Evolutionary conservation across 2,329 filamentous ascomycete species (phyloP), one percentile per base, ranked within the genome.

Genomic region (Cladosporium sp.): DNA sequence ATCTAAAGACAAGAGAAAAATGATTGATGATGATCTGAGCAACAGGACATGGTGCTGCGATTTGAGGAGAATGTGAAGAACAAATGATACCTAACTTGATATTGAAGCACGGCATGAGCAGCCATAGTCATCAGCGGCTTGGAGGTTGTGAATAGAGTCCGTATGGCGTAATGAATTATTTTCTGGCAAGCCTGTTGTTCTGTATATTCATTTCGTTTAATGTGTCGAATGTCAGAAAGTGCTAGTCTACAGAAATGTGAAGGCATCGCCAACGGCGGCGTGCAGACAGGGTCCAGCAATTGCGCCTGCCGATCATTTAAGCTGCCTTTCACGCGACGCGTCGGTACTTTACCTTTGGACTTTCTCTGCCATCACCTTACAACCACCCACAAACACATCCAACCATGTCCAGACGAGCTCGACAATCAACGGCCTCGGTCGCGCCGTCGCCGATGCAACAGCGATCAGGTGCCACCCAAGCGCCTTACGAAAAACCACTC

Each of bases 401-500:
- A 14, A 59, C 5, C 39, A 61, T 61, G 58, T 49, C 58, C 23
- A 36, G n/a, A 23, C 39, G 58, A 11, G 14, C 43, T 2, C 43
- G 58, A 10, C 58, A 36, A 25, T 64, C 61, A 13, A 57, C 39
- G 30, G 36, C 61, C 10, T 51, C 51, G 11, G 53, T 46, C 36
- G 51, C 36, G 11, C 63, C 54, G 21, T 58, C 63, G 21, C 53
- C 62, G 28, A 53, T 32, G 11, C 54, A 59, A 30, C 54, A 32
- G n/a, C 51, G 18, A 21, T 5, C 25, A 3, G 8, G 26, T 25
- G 25, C 39, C 14, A 53, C 65, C 32, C 46, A 39, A 28, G 18
- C 49, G 46, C 23, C 5, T n/a, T 89, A 89, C 73, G 78, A 87
- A 73, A 78, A 81, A 18, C 85, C 84, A 2, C 75, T 76, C 11